Evolutionary conservation across 768 basidiomycete genomes (phyloP).

Genomic region (Leucocoprinus sp.): DNA sequence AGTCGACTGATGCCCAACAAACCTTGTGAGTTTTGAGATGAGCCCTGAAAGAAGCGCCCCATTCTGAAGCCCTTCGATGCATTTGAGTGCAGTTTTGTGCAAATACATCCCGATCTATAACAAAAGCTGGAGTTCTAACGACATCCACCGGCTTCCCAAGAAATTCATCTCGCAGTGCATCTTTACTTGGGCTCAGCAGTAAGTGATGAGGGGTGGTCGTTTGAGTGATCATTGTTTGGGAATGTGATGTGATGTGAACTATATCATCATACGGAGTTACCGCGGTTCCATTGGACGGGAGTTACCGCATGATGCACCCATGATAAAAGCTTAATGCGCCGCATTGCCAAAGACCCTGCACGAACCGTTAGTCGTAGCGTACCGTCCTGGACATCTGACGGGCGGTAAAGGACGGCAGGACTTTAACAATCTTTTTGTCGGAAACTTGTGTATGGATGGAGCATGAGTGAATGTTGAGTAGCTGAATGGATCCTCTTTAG

Average conservation of each 20-base stretch:
- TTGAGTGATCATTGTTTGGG: constrained; percentile 17
- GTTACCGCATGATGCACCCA: no score
- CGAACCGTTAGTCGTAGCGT: no score
- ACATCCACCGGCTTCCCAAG: constrained; percentile 45
- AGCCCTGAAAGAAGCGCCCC: constrained; percentile 68
- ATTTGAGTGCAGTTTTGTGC: constrained; percentile 66
- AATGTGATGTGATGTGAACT: not conserved
- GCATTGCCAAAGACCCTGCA: no score
- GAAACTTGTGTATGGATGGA: not conserved
- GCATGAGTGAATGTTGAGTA: not conserved
- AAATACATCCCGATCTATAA: constrained; percentile 70
- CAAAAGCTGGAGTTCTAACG: constrained; percentile 68
- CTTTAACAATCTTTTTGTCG: constrained; percentile 1
- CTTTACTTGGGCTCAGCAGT: constrained; percentile 32
- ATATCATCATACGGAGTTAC: no score
- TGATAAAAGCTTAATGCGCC: no score
- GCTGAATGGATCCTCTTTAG: no score
- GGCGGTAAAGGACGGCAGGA: no score
- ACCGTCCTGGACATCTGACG: no score
- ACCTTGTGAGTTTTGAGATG: constrained; percentile 87
- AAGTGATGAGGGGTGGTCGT: constrained; percentile 18
- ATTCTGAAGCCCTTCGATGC: constrained; percentile 55
- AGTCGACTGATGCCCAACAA: not conserved
- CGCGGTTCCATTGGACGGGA: no score
- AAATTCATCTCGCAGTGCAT: constrained; percentile 44